Percentiles rank a stretch among this genome's conserved stretches.
These are phyloP conservation scores for Botrytis sinoallii DNA, from an alignment of 2,329 filamentous ascomycete genomes.

Conservation along the genomic window DNA sequence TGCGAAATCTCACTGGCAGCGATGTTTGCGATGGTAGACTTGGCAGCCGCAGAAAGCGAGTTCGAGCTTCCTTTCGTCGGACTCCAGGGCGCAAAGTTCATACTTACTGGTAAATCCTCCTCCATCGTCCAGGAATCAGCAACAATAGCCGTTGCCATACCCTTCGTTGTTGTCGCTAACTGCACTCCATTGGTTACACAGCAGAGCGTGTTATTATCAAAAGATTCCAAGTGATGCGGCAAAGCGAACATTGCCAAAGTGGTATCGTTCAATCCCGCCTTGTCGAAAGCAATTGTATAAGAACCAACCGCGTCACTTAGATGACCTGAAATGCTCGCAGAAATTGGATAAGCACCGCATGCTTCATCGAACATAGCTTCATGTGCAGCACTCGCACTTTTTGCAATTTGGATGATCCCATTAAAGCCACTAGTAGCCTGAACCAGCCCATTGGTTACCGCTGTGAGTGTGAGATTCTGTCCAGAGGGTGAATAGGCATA, in stretches of 20 bases:
- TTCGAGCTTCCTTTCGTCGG: constrained; percentile 47
- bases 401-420: constrained; percentile 79
- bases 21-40: constrained; percentile 56
- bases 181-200: background rate
- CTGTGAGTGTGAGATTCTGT: constrained; percentile 61
- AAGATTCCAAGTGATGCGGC: constrained; percentile 79
- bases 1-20: constrained; percentile 73
- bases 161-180: constrained; percentile 82
- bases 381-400: constrained; percentile 48
- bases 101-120: constrained; percentile 68
- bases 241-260: constrained; percentile 81
- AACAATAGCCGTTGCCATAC: constrained; percentile 68
- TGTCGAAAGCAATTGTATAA: constrained; percentile 74
- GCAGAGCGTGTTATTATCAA: constrained; percentile 49
- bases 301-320: constrained; percentile 57
- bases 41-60: constrained; percentile 52
- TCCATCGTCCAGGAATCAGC: constrained; percentile 74
- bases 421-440: constrained; percentile 65
- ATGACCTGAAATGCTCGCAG: constrained; percentile 62
- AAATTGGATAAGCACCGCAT: constrained; percentile 69
- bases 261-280: constrained; percentile 58
- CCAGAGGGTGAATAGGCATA: constrained; percentile 66
- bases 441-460: constrained; percentile 64
- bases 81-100: constrained; percentile 79
- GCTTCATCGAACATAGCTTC: constrained; percentile 73